These are phyloP conservation scores for Neodidymelliopsis sp. DNA, from an alignment of 2,329 filamentous ascomycete species.

Conservation along the genomic window DNA sequence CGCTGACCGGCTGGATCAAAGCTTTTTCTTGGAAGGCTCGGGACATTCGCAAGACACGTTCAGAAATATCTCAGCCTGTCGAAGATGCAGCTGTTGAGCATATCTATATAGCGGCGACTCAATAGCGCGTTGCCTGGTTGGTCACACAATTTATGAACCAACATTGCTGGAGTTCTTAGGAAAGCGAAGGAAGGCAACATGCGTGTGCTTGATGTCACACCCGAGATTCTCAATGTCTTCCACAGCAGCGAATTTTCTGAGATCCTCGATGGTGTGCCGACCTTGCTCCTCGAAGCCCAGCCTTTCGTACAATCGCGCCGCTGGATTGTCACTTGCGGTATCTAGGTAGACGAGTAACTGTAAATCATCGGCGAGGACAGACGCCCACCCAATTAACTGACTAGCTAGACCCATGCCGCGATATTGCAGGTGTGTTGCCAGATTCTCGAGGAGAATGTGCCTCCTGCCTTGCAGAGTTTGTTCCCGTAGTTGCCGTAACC, in stretches of 20 bases:
- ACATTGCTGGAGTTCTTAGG: not conserved
- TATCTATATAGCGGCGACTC: too few species aligned
- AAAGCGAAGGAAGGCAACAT: conserved; percentile 11
- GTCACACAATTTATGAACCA: not conserved
- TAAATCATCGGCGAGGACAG: conserved; percentile 26
- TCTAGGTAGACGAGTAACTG: conserved; percentile 36
- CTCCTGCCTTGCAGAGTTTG: conserved; percentile 15
- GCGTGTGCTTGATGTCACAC: conserved; percentile 2
- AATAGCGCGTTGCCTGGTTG: too few species aligned
- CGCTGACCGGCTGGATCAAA: too few species aligned
- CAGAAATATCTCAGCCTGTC: too few species aligned
- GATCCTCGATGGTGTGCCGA: conserved; percentile 22
- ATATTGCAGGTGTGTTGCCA: conserved; percentile 37
- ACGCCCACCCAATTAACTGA: conserved; percentile 24
- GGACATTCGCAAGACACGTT: too few species aligned
- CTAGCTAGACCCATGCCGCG: conserved; percentile 35
- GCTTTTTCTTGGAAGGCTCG: too few species aligned
- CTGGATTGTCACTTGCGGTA: conserved; percentile 34
- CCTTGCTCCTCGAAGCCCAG: conserved; percentile 37
- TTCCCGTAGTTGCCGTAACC: conserved; percentile 24
- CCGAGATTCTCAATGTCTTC: not conserved
- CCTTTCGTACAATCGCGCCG: conserved; percentile 33
- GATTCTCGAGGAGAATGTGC: conserved; percentile 37
- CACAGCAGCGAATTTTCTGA: conserved; percentile 20
- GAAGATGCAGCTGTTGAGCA: too few species aligned